Evolutionary conservation across 1,284 basidiomycete species (phyloP).

Genomic region (Puccinia hordei): DNA sequence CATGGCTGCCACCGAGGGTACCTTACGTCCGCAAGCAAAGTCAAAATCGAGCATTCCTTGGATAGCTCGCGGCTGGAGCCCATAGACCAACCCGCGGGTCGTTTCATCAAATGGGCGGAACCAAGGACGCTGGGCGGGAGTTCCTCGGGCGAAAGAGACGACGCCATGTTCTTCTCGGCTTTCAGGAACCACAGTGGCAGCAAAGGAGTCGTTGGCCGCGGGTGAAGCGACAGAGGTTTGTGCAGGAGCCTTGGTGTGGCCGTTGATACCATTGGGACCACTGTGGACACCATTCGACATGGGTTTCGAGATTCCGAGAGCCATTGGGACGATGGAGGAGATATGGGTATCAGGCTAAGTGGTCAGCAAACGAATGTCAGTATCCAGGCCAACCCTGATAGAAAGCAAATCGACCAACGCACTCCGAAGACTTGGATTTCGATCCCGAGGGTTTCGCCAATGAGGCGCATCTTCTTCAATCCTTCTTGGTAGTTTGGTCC

Average conservation of each 20-base stretch:
- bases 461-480: constrained; percentile 95
- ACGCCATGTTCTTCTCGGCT: constrained; percentile 69
- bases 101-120: constrained; percentile 87
- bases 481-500: constrained; percentile 99
- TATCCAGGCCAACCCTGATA: neutral
- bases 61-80: constrained; percentile 97
- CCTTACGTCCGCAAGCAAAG: constrained; percentile 89
- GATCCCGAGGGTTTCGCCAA: constrained; percentile 95
- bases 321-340: constrained; percentile 96
- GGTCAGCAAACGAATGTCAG: constrained; percentile 61
- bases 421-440: constrained; percentile 70
- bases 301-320: constrained; percentile 72
- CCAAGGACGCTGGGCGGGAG: constrained; percentile 66
- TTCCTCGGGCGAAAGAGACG: constrained; percentile 66
- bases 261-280: constrained; percentile 52
- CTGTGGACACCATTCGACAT: constrained; percentile 59
- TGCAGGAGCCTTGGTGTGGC: constrained; percentile 48
- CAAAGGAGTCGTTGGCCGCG: constrained; percentile 54
- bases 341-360: constrained; percentile 98
- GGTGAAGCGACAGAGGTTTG: constrained; percentile 27
- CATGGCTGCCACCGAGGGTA: constrained; percentile 98
- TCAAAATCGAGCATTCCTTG: constrained; percentile 99
- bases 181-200: constrained; percentile 64
- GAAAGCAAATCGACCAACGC: neutral
- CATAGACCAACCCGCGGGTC: constrained; percentile 95